These are phyloP conservation scores for Styphnolobium japonicum DNA, from an alignment of 306 rosid species.

Conservation along the genomic window DNA sequence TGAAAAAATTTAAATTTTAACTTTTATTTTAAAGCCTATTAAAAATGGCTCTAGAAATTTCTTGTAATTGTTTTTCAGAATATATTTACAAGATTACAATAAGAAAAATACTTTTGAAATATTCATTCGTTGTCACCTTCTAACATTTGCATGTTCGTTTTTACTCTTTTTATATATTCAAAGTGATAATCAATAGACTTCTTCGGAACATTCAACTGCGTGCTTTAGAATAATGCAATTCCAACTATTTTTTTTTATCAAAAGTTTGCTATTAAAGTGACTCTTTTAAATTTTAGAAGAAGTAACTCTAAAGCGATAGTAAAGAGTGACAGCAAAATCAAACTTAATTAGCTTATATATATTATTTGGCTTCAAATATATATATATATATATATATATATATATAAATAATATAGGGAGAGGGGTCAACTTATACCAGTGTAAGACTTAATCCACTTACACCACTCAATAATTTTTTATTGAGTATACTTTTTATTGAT, in stretches of 20 bases:
- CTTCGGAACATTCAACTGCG: slow-evolving; percentile 45
- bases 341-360: slow-evolving; percentile 7
- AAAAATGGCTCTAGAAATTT: no score
- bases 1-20: no score
- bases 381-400: no score
- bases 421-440: no score
- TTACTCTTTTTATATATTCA: slow-evolving; percentile 6
- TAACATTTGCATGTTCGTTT: slow-evolving; percentile 33
- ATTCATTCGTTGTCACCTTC: neutral
- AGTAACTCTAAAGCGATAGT: slow-evolving; percentile 40
- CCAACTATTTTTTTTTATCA: slow-evolving; percentile 38
- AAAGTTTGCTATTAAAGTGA: slow-evolving; percentile 45
- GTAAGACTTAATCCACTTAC: no score
- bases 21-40: no score
- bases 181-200: slow-evolving; percentile 31
- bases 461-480: no score
- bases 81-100: no score
- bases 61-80: no score
- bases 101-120: neutral
- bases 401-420: no score
- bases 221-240: slow-evolving; percentile 51
- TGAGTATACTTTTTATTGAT: no score
- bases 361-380: no score
- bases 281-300: slow-evolving; percentile 43
- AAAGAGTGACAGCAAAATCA: slow-evolving; percentile 40